Evolutionary conservation across 139 green algal genomes (phyloP), one percentile per base, ranked within the genome.

Genomic region (Chloropicon primus): DNA sequence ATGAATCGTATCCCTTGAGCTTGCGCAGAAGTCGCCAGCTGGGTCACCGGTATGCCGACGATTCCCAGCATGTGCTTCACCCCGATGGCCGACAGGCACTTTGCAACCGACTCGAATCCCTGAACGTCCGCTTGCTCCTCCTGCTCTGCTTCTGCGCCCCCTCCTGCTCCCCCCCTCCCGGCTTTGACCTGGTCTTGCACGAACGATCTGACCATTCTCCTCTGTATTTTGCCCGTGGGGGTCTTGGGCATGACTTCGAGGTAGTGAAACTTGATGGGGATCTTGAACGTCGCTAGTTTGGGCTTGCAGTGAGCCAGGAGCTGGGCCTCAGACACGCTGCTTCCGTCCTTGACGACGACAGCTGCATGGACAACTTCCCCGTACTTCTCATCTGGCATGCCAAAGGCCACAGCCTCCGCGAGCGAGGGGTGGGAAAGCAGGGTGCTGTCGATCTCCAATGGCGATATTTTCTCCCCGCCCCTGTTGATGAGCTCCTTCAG

Each of bases 401-500:
- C 91, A 77, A 97, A 97, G 0, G 87, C 84, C 1, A 96, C 91
- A 0, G 92, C 92, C 78, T 95, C 87, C 0, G 82, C 82, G 28
- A 97, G 91, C 0, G 62, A 71, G 0, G 89, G 90, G 75, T 96
- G 91, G 0, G 79, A 73, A 75, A 94, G 76, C 79, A 97, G 76
- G 2, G 85, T 87, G 21, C 79, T 76, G 26, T 97, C 92, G 53
- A 96, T 88, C 84, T 96, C 91, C 25, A 91, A 78, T 2, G 91
- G 91, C 0, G 83, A 91, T 72, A 96, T 93, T 81, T 94, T 96
- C 82, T 96, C 91, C 10, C 92, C 92, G 1, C 91, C 92, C 0
- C 91, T 77, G 82, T 96, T 96, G 87, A 96, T 97, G 25, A 96
- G 88, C 87, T 97, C 92, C 86, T 97, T 97, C 74, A 92, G 85